Conservation (phyloP, 306 rosid species). For the Lathyrus sativus region DNA sequence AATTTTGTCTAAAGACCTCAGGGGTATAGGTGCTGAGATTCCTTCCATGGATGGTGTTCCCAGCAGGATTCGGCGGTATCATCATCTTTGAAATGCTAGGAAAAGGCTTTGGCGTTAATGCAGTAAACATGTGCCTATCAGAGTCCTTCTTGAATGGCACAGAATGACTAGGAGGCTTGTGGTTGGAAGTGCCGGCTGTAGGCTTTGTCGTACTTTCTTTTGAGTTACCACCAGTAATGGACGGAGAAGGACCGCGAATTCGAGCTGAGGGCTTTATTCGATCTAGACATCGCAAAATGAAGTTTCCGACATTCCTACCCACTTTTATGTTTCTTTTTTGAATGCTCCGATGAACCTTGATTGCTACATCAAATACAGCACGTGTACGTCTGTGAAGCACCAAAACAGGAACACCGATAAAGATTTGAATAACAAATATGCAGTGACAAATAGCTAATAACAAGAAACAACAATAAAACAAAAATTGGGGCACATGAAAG, state of each 20-base stretch:
- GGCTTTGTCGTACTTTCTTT: slow-evolving; percentile 43
- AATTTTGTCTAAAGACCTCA: slow-evolving; percentile 40
- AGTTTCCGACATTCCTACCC: slow-evolving; percentile 83
- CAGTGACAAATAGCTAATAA: slow-evolving; percentile 3
- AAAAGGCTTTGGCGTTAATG: slow-evolving; percentile 52
- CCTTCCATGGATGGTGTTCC: slow-evolving; percentile 60
- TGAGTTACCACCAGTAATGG: slow-evolving; percentile 34
- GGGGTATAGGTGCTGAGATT: slow-evolving; percentile 44
- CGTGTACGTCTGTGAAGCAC: slow-evolving; percentile 67
- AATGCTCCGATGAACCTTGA: slow-evolving; percentile 67
- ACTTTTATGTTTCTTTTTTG: slow-evolving; percentile 88
- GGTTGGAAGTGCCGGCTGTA: slow-evolving; percentile 38
- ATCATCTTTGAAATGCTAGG: slow-evolving; percentile 64
- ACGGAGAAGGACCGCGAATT: slow-evolving; percentile 54
- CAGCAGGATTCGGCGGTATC: slow-evolving; percentile 57
- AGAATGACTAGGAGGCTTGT: slow-evolving; percentile 46
- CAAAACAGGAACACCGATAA: slow-evolving; percentile 27
- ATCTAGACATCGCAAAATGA: slow-evolving; percentile 73
- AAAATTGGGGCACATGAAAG: not conserved
- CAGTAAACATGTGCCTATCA: slow-evolving; percentile 61
- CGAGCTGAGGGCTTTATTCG: slow-evolving; percentile 82
- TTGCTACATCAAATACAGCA: slow-evolving; percentile 62
- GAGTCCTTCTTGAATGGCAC: slow-evolving; percentile 52
- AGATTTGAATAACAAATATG: not conserved
- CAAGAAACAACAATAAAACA: not conserved